Evolutionary conservation across 345 rosid genomes (phyloP), one percentile per base, ranked within the genome.

Genomic region (Eucalyptus shirleyi): DNA sequence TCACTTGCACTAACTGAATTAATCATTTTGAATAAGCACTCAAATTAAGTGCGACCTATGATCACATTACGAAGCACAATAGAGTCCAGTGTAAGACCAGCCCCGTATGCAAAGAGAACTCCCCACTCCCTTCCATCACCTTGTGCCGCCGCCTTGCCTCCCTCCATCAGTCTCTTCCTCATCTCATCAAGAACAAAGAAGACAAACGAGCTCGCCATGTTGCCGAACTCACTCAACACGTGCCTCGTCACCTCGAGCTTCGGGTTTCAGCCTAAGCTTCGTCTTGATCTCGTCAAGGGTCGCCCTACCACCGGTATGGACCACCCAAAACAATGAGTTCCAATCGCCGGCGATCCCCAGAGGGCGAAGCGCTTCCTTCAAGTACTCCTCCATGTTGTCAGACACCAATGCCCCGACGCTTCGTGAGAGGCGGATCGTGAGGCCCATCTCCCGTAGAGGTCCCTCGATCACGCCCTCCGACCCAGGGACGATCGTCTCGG

Each of bases 321-420:
- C 82, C 14, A 89, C 87, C 88, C 89, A 91, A 26, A 91, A 91
- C 86, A 88, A 30, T 18, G 88, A 50, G 87, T 91, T 91, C 92
- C 89, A 80, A 56, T 91, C 91, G 18, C 53, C 24, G n/a, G 47
- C 21, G 21, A 69, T 23, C 32, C 50, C 90, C 14, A 89, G 12
- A 14, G 86, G 88, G 40, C 19, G 17, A 50, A 88, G 51, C 12
- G 77, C n/a, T 44, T 91, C 65, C 34, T 34, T 8, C 87, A 89
- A 67, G 44, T 32, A 37, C 49, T 86, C 51, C 44, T 69, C 86
- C 37, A 88, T 12, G 60, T 89, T 26, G 28, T 88, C 19, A 3
- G 80, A 85, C 34, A 89, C 40, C 18, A 77, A 44, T 51, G 51
- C 37, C 77, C 49, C 67, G 5, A 45, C 42, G 8, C 50, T 44